Evolutionary conservation across 176 grass and related monocot genomes (phyloP).

Genomic region (Oryza nivara): DNA sequence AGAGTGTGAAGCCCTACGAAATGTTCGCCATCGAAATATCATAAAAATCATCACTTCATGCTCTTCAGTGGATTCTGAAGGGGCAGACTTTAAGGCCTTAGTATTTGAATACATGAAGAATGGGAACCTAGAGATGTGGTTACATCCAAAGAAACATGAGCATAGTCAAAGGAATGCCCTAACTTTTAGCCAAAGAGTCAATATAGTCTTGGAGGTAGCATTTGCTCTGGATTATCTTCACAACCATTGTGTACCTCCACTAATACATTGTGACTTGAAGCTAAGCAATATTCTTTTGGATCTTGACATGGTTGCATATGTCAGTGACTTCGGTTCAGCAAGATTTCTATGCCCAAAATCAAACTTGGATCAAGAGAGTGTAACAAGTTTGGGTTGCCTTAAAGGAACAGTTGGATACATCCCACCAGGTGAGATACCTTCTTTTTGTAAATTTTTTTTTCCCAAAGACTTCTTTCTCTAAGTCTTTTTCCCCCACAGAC

Average conservation of each 20-base stretch:
- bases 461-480: neutral
- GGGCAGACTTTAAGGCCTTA: slow-evolving; percentile 49
- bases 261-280: slow-evolving; percentile 38
- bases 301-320: too few species aligned
- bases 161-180: neutral
- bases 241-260: neutral
- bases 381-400: neutral
- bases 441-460: neutral
- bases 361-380: neutral
- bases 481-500: neutral
- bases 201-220: slow-evolving; percentile 9
- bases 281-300: slow-evolving; percentile 33
- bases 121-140: slow-evolving; percentile 44
- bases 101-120: slow-evolving; percentile 46
- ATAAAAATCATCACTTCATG: slow-evolving; percentile 50
- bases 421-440: slow-evolving; percentile 27
- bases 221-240: slow-evolving; percentile 40
- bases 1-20: slow-evolving; percentile 50
- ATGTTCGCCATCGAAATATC: slow-evolving; percentile 51
- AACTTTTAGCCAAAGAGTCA: slow-evolving; percentile 2
- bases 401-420: slow-evolving; percentile 45
- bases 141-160: slow-evolving; percentile 22
- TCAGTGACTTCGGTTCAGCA: neutral
- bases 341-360: slow-evolving; percentile 14
- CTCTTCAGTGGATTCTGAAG: slow-evolving; percentile 33